Evolutionary conservation across 1,139 yeast species (phyloP).

Genomic region (Schwanniomyces etchellsii): DNA sequence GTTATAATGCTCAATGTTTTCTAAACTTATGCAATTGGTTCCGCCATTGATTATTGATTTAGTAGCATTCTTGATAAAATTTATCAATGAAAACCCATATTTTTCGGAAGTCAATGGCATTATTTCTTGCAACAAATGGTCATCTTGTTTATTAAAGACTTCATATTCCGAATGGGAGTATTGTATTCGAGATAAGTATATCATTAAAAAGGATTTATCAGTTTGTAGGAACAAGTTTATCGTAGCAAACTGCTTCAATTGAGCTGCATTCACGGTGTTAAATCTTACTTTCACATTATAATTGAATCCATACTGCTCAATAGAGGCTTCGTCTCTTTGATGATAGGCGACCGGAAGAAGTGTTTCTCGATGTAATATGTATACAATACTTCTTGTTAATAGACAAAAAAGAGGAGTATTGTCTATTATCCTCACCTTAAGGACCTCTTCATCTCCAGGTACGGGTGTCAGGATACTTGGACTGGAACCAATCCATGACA

Average conservation of each 20-base stretch:
- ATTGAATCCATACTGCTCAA: conserved; percentile 30
- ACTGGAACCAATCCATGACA: conserved; percentile 36
- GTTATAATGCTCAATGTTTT: conserved; percentile 34
- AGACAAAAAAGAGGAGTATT: conserved; percentile 32
- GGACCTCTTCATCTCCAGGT: conserved; percentile 15
- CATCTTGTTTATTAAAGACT: conserved; percentile 18
- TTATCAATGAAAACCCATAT: conserved; percentile 22
- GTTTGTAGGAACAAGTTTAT: conserved; percentile 34
- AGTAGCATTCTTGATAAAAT: conserved; percentile 32
- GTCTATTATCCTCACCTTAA: conserved; percentile 23
- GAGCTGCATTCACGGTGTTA: conserved; percentile 21
- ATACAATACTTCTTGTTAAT: conserved; percentile 23
- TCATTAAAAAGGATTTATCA: conserved; percentile 23
- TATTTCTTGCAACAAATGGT: conserved; percentile 27
- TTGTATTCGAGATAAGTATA: conserved; percentile 29
- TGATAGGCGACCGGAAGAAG: conserved; percentile 32
- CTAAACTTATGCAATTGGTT: conserved; percentile 19
- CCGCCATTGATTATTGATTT: conserved; percentile 25
- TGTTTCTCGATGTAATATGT: conserved; percentile 24
- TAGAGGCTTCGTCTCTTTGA: conserved; percentile 23
- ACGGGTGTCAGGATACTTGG: conserved; percentile 29
- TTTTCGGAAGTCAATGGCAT: conserved; percentile 26
- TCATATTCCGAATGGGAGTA: conserved; percentile 29
- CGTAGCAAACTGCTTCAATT: conserved; percentile 20
- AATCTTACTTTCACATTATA: conserved; percentile 21